These are phyloP conservation scores for Fusarium globosum DNA, from an alignment of 2,329 filamentous ascomycete species.

Conservation along the genomic window DNA sequence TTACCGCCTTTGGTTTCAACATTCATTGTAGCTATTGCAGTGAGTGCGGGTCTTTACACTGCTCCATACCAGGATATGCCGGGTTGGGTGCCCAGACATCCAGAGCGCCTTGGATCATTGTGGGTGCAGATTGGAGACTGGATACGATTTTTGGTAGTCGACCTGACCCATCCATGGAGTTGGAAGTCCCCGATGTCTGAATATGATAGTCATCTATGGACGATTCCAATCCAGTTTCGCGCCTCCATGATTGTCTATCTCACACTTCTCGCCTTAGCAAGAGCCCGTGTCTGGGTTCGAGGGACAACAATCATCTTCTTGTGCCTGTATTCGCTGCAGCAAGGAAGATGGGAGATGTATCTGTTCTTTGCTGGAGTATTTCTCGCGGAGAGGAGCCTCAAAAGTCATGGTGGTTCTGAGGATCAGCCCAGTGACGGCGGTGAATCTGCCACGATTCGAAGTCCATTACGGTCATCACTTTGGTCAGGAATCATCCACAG, in stretches of 20 bases:
- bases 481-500: accelerated
- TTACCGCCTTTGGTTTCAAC: neutral
- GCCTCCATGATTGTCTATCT: neutral
- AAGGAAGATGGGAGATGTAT: neutral
- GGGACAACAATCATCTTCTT: accelerated
- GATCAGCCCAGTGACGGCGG: accelerated
- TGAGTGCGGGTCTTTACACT: accelerated
- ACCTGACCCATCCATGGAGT: neutral
- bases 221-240: neutral
- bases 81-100: neutral
- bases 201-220: neutral
- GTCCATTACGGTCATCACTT: accelerated
- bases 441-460: neutral
- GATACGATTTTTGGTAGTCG: neutral
- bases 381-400: neutral
- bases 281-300: neutral
- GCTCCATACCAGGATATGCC: neutral
- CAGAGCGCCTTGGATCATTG: neutral
- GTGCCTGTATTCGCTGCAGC: neutral
- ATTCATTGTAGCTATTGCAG: neutral
- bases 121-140: neutral
- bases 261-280: neutral
- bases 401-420: accelerated
- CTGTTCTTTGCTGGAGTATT: neutral
- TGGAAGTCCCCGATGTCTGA: neutral